Percentiles rank a stretch among this genome's conserved stretches.
These are phyloP conservation scores for Articulospora tetracladia DNA, from an alignment of 495 filamentous ascomycete genomes.

Conservation along the genomic window DNA sequence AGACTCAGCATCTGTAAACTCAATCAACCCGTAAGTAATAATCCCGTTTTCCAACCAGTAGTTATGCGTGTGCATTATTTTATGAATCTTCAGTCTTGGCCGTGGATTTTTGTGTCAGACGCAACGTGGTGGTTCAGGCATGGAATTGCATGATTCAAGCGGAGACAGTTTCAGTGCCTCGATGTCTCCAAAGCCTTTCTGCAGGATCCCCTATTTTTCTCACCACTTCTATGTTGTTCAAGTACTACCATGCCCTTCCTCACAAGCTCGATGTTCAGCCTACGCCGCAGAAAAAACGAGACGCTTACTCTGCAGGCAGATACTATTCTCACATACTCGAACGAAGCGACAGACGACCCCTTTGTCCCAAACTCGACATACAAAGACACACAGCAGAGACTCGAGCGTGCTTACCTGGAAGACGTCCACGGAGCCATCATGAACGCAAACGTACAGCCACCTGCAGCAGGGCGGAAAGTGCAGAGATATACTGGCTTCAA, in stretches of 20 bases:
- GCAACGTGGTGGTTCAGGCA: neutral
- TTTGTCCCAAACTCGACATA: neutral
- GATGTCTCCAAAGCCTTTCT: neutral
- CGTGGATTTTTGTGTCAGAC: neutral
- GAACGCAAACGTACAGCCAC: conserved; percentile 6
- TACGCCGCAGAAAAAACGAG: neutral
- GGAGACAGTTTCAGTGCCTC: neutral
- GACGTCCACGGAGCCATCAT: neutral
- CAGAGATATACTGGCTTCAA: conserved; percentile 20
- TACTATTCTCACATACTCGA: neutral
- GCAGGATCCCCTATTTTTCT: no score
- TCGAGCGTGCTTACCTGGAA: neutral
- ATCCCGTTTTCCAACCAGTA: neutral
- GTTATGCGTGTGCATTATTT: neutral
- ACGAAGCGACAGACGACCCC: conserved; percentile 1
- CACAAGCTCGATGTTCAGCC: neutral
- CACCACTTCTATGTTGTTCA: no score
- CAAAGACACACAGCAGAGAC: neutral
- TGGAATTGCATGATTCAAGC: neutral
- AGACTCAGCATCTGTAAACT: neutral
- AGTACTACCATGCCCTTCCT: no score
- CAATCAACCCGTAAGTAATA: neutral
- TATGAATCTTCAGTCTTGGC: neutral
- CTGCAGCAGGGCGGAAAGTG: neutral
- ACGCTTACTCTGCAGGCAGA: neutral